A percentile compares a stretch with the other conserved stretches of the same genome.
Conservation (phyloP, 169 alveolate species). For the Babesia bigemina region DNA sequence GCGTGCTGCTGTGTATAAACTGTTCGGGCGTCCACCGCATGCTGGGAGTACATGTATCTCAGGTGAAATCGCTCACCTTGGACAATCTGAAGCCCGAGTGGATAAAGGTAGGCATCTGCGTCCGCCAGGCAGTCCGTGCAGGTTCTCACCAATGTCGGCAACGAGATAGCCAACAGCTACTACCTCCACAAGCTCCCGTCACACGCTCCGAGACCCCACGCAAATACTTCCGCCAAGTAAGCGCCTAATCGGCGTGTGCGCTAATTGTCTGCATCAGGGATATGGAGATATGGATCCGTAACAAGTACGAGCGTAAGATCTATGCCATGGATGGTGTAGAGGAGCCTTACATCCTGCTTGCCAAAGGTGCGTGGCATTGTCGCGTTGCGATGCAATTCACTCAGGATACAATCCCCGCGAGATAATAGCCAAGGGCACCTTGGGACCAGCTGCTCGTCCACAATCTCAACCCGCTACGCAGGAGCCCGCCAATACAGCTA, state of each 20-base stretch:
- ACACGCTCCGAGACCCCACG: constrained; percentile 41
- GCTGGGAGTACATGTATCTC: constrained; percentile 93
- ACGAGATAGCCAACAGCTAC: constrained; percentile 72
- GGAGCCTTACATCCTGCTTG: constrained; percentile 66
- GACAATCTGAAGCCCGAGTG: constrained; percentile 90
- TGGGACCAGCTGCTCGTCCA: constrained; percentile 8
- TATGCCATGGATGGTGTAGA: constrained; percentile 73
- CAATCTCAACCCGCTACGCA: constrained; percentile 4
- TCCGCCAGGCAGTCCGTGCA: constrained; percentile 1
- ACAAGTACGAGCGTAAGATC: constrained; percentile 80
- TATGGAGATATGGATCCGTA: constrained; percentile 84
- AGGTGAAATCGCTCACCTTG: constrained; percentile 90
- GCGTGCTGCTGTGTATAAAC: constrained; percentile 92
- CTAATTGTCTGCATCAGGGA: constrained; percentile 44
- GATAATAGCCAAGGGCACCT: constrained; percentile 4
- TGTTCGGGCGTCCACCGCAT: constrained; percentile 96
- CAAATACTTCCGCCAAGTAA: constrained; percentile 42
- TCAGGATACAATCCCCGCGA: constrained; percentile 64
- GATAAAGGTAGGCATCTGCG: constrained; percentile 51
- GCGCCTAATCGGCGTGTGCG: neutral
- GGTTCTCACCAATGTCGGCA: constrained; percentile 65
- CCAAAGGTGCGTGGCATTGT: constrained; percentile 29
- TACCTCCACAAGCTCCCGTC: constrained; percentile 73
- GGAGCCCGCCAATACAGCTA: neutral
- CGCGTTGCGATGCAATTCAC: neutral